Percentiles rank a stretch among this genome's conserved stretches.
Evolutionary conservation across 768 basidiomycete genomes (phyloP).

Genomic region (Mycena rebaudengoi): DNA sequence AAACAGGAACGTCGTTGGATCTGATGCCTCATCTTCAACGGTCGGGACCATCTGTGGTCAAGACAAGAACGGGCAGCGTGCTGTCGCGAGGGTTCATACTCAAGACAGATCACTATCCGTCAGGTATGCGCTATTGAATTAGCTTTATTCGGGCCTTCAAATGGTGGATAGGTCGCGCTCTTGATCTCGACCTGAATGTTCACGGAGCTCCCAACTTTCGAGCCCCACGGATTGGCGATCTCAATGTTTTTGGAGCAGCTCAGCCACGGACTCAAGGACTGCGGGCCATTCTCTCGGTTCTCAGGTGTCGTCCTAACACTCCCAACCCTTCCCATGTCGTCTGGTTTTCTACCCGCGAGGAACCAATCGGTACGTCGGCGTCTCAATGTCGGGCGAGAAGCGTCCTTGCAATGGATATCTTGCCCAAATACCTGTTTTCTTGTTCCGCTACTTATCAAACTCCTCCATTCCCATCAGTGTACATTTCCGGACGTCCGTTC

Average conservation of each 20-base stretch:
- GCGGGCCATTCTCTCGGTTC: slow-evolving; percentile 86
- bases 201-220: slow-evolving; percentile 97
- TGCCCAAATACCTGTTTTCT: too few species aligned
- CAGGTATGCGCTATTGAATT: slow-evolving; percentile 62
- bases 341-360: slow-evolving; percentile 98
- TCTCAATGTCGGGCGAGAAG: too few species aligned
- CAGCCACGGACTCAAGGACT: slow-evolving; percentile 95
- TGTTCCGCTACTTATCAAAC: too few species aligned
- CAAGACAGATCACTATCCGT: slow-evolving; percentile 92
- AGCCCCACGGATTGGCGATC: slow-evolving; percentile 75
- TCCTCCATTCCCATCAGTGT: slow-evolving; percentile 54
- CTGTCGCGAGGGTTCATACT: slow-evolving; percentile 90
- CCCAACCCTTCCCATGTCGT: slow-evolving; percentile 77
- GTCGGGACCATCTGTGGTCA: slow-evolving; percentile 79
- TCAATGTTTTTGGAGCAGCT: slow-evolving; percentile 95
- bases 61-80: slow-evolving; percentile 84
- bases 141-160: background rate
- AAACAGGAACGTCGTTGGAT: slow-evolving; percentile 53
- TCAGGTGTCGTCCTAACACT: slow-evolving; percentile 76
- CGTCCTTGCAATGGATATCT: too few species aligned
- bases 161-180: slow-evolving; percentile 72
- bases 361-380: slow-evolving; percentile 79
- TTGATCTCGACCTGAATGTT: slow-evolving; percentile 90
- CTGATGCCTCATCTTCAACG: slow-evolving; percentile 69
- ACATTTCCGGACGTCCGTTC: slow-evolving; percentile 92